Evolutionary conservation across 768 basidiomycete genomes (phyloP), one percentile per base, ranked within the genome.

Genomic region (Kwoniella newhampshirensis): DNA sequence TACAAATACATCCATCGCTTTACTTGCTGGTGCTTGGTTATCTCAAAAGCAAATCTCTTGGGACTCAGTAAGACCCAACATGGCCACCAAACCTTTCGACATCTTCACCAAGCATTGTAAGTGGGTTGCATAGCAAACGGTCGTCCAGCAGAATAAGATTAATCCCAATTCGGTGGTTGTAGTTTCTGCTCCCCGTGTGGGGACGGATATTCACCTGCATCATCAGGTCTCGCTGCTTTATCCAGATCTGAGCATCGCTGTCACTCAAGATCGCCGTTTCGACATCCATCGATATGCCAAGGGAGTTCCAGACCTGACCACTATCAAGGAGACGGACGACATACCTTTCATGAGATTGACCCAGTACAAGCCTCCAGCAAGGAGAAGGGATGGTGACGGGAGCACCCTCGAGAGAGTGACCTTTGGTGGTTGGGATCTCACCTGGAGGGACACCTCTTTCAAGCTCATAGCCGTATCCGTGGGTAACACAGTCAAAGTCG

Each of bases 321-420:
- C 51, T 12, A 48, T 70, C 35, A 42, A 52, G 15, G 59, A 66
- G 37, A n/a, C 56, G 39, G 55, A 71, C 11, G 57, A 66, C 49
- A 26, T 67, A 13, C 42, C 60, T 51, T 32, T 45, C 5, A 21
- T 67, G 43, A 69, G 62, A 48, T 30, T 44, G 46, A 37, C 39
- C 12, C 25, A 60, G 5, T 72, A 55, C 46, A 43, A 44, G n/a
- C 55, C 53, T 9, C 48, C 49, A 1, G 5, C 27, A 15, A 59
- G 62, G 46, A 53, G 70, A 46, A 53, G 67, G 37, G 63, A 72
- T 7, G 70, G 70, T 8, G 53, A 57, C 20, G 65, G 70, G 3
- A 21, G 5, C 9, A 41, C 64, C 7, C 45, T 27, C 6, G 62
- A 60, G 28, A 25, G 3, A 35, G 40, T 57, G 1, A 28, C 55